phyloP scores from a whole-genome alignment of 192 early-diverging fungal species.

The Backusella circina region DNA sequence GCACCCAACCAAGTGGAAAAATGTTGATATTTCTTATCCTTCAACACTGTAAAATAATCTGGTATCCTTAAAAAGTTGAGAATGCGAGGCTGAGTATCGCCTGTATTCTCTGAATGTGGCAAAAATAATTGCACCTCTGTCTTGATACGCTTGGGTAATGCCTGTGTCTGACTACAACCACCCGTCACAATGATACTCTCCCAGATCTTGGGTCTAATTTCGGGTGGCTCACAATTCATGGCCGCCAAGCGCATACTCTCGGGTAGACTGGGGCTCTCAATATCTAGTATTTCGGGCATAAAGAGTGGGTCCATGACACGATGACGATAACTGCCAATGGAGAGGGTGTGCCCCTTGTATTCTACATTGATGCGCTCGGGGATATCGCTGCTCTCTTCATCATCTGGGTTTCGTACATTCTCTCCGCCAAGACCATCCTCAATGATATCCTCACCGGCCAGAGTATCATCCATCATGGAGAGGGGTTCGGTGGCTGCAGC shows the following conservation, averaged over 20 bases:
- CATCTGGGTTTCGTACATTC: constrained; percentile 17
- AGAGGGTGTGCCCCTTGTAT: constrained; percentile 58
- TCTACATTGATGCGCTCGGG: constrained; percentile 41
- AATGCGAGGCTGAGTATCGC: constrained; percentile 83
- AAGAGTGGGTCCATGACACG: constrained; percentile 70
- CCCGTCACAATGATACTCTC: constrained; percentile 85
- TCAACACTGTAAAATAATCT: constrained; percentile 83
- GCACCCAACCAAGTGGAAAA: constrained; percentile 79
- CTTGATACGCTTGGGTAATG: constrained; percentile 72
- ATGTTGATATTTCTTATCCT: constrained; percentile 56
- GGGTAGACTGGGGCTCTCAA: constrained; percentile 40
- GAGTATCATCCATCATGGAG: neutral
- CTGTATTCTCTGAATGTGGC: constrained; percentile 76
- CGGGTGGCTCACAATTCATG: constrained; percentile 58
- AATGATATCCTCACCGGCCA: constrained; percentile 18
- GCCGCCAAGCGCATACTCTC: constrained; percentile 67
- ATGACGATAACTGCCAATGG: constrained; percentile 59
- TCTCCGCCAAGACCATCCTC: constrained; percentile 10
- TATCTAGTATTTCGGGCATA: constrained; percentile 50
- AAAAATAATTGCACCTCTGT: constrained; percentile 56
- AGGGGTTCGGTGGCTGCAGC: neutral
- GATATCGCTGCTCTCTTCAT: constrained; percentile 22
- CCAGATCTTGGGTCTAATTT: constrained; percentile 78
- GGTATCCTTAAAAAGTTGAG: constrained; percentile 77
- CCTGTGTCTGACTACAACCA: constrained; percentile 51